phyloP scores from a whole-genome alignment of 495 filamentous ascomycete species.

The Aspergillus funiculosus region DNA sequence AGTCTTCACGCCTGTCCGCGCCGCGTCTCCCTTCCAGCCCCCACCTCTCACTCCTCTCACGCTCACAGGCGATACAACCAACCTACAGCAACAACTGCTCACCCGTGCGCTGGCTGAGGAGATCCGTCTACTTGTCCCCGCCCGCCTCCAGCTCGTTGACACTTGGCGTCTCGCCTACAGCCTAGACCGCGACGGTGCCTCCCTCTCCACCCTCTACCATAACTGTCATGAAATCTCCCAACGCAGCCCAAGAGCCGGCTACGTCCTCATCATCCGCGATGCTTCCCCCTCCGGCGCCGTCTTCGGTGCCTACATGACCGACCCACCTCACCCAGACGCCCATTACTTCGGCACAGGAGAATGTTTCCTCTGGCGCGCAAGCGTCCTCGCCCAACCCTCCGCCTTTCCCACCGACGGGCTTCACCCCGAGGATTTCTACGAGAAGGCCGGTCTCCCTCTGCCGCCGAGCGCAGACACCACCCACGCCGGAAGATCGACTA shows the following conservation, averaged over 20 bases:
- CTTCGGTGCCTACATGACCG: conserved; percentile 93
- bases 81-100: conserved; percentile 50
- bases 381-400: conserved; percentile 48
- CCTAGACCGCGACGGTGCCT: conserved; percentile 88
- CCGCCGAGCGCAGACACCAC: conserved; percentile 72
- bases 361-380: conserved; percentile 94
- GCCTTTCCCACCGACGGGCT: conserved; percentile 41
- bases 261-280: conserved; percentile 81
- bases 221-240: conserved; percentile 55
- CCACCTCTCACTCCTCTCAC: conserved; percentile 52
- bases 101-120: conserved; percentile 78
- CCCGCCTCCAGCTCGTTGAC: conserved; percentile 78
- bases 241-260: conserved; percentile 67
- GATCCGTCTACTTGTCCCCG: conserved; percentile 81
- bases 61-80: conserved; percentile 35
- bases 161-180: conserved; percentile 84
- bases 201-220: conserved; percentile 79
- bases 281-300: conserved; percentile 51
- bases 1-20: conserved; percentile 47
- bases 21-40: conserved; percentile 55
- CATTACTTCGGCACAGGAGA: conserved; percentile 95
- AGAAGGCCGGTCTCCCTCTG: conserved; percentile 51
- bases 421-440: conserved; percentile 34
- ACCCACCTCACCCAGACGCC: conserved; percentile 67
- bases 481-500: conserved; percentile 65